Conservation (phyloP, 371 early-diverging fungal genomes). For the Mucor plumbeus region DNA sequence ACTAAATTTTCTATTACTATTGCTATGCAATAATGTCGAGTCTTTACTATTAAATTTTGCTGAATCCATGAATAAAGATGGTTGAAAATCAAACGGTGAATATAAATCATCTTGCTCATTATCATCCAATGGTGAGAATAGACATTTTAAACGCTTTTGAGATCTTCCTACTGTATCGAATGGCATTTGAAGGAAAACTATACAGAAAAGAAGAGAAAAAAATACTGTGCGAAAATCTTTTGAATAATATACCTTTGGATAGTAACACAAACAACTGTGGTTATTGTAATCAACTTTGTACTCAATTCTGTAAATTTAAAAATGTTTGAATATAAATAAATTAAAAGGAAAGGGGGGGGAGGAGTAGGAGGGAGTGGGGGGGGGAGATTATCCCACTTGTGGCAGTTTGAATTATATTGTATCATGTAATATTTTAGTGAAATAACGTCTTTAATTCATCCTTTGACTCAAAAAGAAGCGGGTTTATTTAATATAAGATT, state of each 20-base stretch:
- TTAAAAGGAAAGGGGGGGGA: too few relatives aligned
- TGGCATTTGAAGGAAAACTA: constrained; percentile 23
- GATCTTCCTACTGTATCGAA: constrained; percentile 32
- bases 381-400: neutral
- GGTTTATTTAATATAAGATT: neutral
- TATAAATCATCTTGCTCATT: constrained; percentile 14
- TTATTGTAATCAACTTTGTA: constrained; percentile 10
- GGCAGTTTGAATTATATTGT: neutral
- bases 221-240: constrained; percentile 17
- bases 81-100: neutral
- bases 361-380: too few relatives aligned
- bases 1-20: neutral
- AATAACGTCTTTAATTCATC: neutral
- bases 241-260: neutral
- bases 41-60: neutral
- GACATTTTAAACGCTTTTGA: constrained; percentile 24
- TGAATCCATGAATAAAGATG: neutral
- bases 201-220: constrained; percentile 14
- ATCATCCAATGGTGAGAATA: constrained; percentile 5
- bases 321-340: neutral
- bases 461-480: neutral
- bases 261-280: constrained; percentile 1
- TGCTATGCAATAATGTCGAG: neutral
- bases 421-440: neutral
- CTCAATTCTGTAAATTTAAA: neutral